These are phyloP conservation scores for Tremella fuciformis DNA, from an alignment of 768 basidiomycete species.

Conservation along the genomic window DNA sequence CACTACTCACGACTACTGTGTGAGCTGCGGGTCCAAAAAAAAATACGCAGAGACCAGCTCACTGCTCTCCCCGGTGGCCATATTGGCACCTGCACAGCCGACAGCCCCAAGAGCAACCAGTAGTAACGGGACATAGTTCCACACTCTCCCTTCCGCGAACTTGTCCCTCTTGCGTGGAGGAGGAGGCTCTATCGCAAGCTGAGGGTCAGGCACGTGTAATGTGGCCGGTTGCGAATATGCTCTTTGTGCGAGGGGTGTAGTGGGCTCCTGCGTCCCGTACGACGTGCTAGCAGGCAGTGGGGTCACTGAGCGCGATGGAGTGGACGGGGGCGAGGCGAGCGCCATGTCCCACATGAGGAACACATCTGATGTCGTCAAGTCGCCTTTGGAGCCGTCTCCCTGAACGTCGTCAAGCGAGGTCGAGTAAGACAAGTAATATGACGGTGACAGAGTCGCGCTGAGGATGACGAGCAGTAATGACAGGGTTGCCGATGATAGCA, in stretches of 20 bases:
- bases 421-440: slow-evolving; percentile 15
- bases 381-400: slow-evolving; percentile 1
- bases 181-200: not conserved
- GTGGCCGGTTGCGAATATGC: not conserved
- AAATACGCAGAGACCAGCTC: slow-evolving; percentile 11
- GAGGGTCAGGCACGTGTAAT: too few species aligned
- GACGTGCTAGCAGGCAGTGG: not conserved
- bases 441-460: slow-evolving; percentile 28
- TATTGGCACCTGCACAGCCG: slow-evolving; percentile 7
- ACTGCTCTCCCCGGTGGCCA: slow-evolving; percentile 21
- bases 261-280: slow-evolving; percentile 14
- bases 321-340: slow-evolving; percentile 25
- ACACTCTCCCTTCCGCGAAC: slow-evolving; percentile 33
- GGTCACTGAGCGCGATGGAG: slow-evolving; percentile 4
- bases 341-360: slow-evolving; percentile 50
- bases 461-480: slow-evolving; percentile 36
- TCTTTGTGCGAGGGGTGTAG: slow-evolving; percentile 8
- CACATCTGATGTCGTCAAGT: slow-evolving; percentile 10
- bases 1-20: slow-evolving; percentile 6
- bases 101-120: slow-evolving; percentile 25
- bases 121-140: slow-evolving; percentile 29
- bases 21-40: not conserved
- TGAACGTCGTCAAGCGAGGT: not conserved
- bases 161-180: slow-evolving; percentile 21
- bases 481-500: slow-evolving; percentile 28